Evolutionary conservation across 306 rosid genomes (phyloP).

Genomic region (Sphenostylis stenocarpa): DNA sequence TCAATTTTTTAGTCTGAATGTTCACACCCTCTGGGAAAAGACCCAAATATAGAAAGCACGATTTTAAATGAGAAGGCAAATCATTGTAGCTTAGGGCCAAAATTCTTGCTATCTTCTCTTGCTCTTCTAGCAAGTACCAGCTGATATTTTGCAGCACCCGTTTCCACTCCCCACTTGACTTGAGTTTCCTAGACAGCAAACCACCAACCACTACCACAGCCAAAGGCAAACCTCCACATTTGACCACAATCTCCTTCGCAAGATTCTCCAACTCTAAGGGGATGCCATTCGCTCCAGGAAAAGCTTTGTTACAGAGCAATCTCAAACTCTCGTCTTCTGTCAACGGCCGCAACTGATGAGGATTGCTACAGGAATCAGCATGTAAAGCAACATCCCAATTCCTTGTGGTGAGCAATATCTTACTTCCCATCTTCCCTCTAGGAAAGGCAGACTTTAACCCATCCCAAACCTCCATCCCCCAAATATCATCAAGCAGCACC

Average conservation of each 20-base stretch:
- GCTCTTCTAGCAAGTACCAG: conserved; percentile 42
- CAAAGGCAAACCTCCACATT: conserved; percentile 51
- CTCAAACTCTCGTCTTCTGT: conserved; percentile 39
- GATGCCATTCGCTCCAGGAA: conserved; percentile 28
- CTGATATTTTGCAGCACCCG: conserved; percentile 37
- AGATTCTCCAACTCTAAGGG: conserved; percentile 35
- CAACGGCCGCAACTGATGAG: conserved; percentile 36
- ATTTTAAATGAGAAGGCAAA: conserved; percentile 44
- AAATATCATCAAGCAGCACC: conserved; percentile 46
- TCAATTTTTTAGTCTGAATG: conserved; percentile 43
- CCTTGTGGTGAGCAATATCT: conserved; percentile 43
- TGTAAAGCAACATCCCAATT: conserved; percentile 42
- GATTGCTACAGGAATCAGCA: conserved; percentile 38
- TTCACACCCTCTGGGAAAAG: conserved; percentile 41
- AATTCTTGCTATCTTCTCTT: conserved; percentile 38
- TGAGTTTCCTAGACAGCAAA: conserved; percentile 41
- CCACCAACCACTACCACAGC: conserved; percentile 53
- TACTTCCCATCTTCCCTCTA: conserved; percentile 39
- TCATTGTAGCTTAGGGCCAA: conserved; percentile 48
- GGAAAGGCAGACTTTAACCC: conserved; percentile 38
- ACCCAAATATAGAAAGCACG: conserved; percentile 49
- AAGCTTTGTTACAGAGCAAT: conserved; percentile 44
- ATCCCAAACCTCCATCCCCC: conserved; percentile 50
- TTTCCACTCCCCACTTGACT: conserved; percentile 44
- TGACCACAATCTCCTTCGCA: conserved; percentile 41